A percentile compares a stretch with the other conserved stretches of the same genome.
Conservation (phyloP, 1,139 yeast genomes). For the Saccharomyces hybrid region DNA sequence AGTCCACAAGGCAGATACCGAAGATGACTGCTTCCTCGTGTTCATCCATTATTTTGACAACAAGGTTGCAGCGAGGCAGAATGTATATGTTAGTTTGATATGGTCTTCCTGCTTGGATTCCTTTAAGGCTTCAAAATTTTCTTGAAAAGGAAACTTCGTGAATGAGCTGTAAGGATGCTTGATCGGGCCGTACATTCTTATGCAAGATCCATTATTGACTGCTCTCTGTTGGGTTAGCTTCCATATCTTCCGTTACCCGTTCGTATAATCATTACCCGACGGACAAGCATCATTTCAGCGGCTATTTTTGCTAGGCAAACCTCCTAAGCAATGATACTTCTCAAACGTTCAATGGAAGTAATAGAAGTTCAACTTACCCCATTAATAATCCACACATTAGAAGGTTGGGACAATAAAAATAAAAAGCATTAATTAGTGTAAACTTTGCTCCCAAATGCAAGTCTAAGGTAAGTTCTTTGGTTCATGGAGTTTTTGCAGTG, state of each 20-base stretch:
- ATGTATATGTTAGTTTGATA: neutral
- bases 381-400: neutral
- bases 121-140: neutral
- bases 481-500: no score
- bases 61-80: neutral
- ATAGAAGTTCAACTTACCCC: neutral
- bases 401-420: neutral
- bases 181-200: neutral
- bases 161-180: neutral
- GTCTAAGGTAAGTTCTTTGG: no score
- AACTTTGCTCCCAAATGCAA: no score
- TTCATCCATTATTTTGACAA: neutral
- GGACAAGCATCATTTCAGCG: neutral
- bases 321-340: neutral
- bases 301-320: neutral
- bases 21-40: conserved; percentile 39
- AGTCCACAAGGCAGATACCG: conserved; percentile 86
- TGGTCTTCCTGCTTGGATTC: neutral
- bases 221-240: neutral
- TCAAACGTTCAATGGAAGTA: neutral
- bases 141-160: neutral
- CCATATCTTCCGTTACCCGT: neutral
- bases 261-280: neutral
- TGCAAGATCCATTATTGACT: neutral
- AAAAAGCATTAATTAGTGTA: neutral